Conservation (phyloP, 2,329 filamentous ascomycete species). For the Pestalotiopsis sp. region DNA sequence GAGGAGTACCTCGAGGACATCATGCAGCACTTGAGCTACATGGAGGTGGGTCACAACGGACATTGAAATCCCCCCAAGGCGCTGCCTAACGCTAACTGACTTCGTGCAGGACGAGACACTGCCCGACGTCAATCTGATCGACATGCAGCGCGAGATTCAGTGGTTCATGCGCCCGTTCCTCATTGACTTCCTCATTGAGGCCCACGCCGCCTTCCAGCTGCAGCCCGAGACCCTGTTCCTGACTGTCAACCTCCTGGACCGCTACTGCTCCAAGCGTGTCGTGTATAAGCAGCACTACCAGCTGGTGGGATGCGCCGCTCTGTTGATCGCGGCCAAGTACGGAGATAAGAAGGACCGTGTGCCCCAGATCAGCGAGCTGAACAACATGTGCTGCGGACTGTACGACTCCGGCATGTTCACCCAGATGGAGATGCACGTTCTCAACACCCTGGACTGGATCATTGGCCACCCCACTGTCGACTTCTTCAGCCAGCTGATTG, state of each 20-base stretch:
- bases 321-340: constrained; percentile 97
- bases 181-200: constrained; percentile 97
- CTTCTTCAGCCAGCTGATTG: constrained; percentile 86
- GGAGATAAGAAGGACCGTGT: constrained; percentile 98
- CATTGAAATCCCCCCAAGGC: constrained; percentile 32
- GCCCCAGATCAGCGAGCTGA: constrained; percentile 94
- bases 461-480: constrained; percentile 96
- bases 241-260: constrained; percentile 92
- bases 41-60: constrained; percentile 64
- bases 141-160: constrained; percentile 98
- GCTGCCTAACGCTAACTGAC: constrained; percentile 11
- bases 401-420: constrained; percentile 99
- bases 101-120: constrained; percentile 72
- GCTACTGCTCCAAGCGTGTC: constrained; percentile 96
- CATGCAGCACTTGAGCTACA: constrained; percentile 89
- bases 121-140: constrained; percentile 95
- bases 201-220: constrained; percentile 91
- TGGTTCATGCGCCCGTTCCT: constrained; percentile 99
- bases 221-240: constrained; percentile 95
- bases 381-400: constrained; percentile 98
- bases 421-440: constrained; percentile 99
- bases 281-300: constrained; percentile 99
- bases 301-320: constrained; percentile 91
- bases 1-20: constrained; percentile 96
- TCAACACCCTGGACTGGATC: constrained; percentile 95